These are phyloP conservation scores for Penicillium sp. DNA, from an alignment of 2,329 filamentous ascomycete genomes.

Conservation along the genomic window DNA sequence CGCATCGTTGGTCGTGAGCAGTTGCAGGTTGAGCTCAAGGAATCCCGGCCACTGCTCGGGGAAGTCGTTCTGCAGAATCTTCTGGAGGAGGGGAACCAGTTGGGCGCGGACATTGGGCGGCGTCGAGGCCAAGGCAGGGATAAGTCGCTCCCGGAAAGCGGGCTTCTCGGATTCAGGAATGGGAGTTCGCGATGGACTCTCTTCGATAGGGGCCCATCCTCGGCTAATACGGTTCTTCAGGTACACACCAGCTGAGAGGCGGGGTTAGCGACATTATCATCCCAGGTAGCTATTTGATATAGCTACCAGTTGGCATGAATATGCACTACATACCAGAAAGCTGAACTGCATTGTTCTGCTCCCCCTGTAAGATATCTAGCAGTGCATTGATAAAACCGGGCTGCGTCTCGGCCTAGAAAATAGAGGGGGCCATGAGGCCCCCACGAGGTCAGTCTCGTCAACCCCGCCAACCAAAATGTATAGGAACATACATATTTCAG, in stretches of 20 bases:
- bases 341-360: slow-evolving; percentile 81
- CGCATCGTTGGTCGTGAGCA: slow-evolving; percentile 83
- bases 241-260: slow-evolving; percentile 79
- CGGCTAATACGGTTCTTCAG: slow-evolving; percentile 96
- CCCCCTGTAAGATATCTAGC: slow-evolving; percentile 83
- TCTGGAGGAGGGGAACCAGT: slow-evolving; percentile 90
- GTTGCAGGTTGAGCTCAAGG: slow-evolving; percentile 85
- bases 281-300: not conserved
- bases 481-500: slow-evolving; percentile 59
- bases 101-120: slow-evolving; percentile 83
- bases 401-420: slow-evolving; percentile 77
- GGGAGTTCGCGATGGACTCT: slow-evolving; percentile 68
- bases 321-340: slow-evolving; percentile 68
- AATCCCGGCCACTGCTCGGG: slow-evolving; percentile 92
- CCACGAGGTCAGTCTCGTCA: slow-evolving; percentile 17
- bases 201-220: slow-evolving; percentile 80
- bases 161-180: slow-evolving; percentile 89
- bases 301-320: not conserved
- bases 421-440: slow-evolving; percentile 9
- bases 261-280: slow-evolving; percentile 5
- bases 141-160: slow-evolving; percentile 80
- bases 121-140: slow-evolving; percentile 82
- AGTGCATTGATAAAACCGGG: slow-evolving; percentile 88
- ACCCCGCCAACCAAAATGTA: slow-evolving; percentile 9
- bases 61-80: slow-evolving; percentile 94